Evolutionary conservation across 352 stramenopile species (phyloP), one percentile per base, ranked within the genome.

Genomic region (Thraustochytrium striatum): DNA sequence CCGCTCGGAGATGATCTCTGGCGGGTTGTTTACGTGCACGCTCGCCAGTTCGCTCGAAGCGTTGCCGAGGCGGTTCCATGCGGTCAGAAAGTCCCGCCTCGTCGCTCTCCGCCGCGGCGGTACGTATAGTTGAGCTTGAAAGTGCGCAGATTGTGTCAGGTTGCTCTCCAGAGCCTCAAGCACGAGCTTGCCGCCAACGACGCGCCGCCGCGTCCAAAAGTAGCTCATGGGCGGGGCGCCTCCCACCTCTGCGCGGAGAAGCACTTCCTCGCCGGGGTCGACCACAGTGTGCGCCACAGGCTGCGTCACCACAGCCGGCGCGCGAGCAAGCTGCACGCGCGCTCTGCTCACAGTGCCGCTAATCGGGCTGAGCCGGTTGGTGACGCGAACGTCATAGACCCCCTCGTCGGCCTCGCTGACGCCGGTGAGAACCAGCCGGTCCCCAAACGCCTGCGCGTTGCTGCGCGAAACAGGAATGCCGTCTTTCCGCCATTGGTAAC

Each of bases 401-500:
- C 65, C 65, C 68, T 75, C 65, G 19, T 70, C 44, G 16, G 65
- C 5, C n/a, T 21, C 35, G 11, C 21, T 38, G 9, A 61, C 65
- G 25, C 68, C 68, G 44, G 19, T 9, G 5, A 75, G 52, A 7
- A 25, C 36, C 1, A 75, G 32, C 7, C n/a, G n/a, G n/a, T n/a
- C n/a, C n/a, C n/a, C n/a, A n/a, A n/a, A n/a, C n/a, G 21, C 32
- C 11, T 50, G 16, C 11, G 19, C 7, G 21, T 9, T 61, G 3
- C 5, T 32, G 21, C 52, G 28, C 2, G n/a, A 9, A 32, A 58
- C 32, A 8, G 32, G 32, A 8, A 68, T 32, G 25, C 65, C 65
- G 52, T 75, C 39, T 25, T 75, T 75, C 30, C 65, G 65, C 65
- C 65, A 75, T 28, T 58, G 44, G 32, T 68, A 75, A 2, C 11